Evolutionary conservation across 345 rosid genomes (phyloP).

Genomic region (Citrus sinensis): DNA sequence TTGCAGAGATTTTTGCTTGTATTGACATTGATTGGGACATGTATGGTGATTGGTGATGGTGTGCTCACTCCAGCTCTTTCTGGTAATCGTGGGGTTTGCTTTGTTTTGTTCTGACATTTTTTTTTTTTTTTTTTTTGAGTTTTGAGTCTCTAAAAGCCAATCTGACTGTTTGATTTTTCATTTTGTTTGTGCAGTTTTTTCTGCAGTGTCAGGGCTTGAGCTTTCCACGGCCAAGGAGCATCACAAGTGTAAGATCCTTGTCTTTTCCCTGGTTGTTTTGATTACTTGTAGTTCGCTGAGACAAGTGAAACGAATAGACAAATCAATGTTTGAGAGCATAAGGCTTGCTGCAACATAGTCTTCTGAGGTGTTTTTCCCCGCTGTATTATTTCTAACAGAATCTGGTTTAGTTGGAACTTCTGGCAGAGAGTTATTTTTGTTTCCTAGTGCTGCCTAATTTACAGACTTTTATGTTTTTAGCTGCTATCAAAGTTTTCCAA

Average conservation of each 20-base stretch:
- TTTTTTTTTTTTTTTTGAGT: not conserved
- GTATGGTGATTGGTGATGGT: conserved; percentile 98
- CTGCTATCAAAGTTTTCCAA: not conserved
- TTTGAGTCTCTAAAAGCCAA: not conserved
- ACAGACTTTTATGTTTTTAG: not conserved
- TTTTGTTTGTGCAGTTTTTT: conserved; percentile 54
- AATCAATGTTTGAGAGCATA: not conserved
- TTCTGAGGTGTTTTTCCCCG: not conserved
- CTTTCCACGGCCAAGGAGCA: conserved; percentile 73
- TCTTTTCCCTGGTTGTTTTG: not conserved
- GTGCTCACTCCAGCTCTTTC: conserved; percentile 87
- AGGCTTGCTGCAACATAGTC: not conserved
- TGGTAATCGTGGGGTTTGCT: conserved; percentile 39
- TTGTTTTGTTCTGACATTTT: not conserved
- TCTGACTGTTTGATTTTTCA: conserved; percentile 11
- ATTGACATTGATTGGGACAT: conserved; percentile 82
- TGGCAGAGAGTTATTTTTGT: not conserved
- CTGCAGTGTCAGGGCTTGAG: conserved; percentile 92
- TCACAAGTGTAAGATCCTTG: conserved; percentile 59
- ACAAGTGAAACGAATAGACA: not conserved
- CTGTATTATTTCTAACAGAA: not conserved
- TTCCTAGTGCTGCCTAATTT: not conserved
- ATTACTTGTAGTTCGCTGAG: not conserved
- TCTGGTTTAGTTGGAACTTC: not conserved
- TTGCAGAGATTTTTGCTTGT: conserved; percentile 75